Evolutionary conservation across 805 yeast species (phyloP), one percentile per base, ranked within the genome.

Genomic region (Candida parachauliodes): DNA sequence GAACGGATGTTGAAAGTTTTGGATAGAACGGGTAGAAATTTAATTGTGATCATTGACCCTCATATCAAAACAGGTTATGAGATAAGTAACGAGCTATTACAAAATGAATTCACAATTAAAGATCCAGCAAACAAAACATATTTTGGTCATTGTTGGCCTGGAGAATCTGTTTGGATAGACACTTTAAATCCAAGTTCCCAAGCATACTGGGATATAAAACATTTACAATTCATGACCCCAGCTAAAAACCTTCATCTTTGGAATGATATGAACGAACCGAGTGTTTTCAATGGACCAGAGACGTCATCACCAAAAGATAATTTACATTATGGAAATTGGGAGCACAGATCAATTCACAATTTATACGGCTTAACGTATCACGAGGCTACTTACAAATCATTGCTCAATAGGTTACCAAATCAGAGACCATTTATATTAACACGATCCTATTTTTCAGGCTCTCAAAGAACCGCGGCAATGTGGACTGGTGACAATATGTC

Each of bases 231-330:
- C 31, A 46, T 67, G 45, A 59, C 49, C 67, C 70, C 37, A 76
- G 75, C 83, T 8, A 65, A 74, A 10, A 93, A 93, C 52, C 59
- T 88, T 32, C 82, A 82, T 51, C 65, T 93, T 14, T 93, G 99
- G 99, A 93, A 91, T 59, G 98, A 93, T 58, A 93, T 93, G 99
- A 87, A 85, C 60, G 99, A 93, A 62, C 97, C 98, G 1, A 87
- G 97, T 0, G 83, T 93, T 4, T 93, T 93, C 56, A 77, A 82
- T 48, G 98, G 98, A 2, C 95, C 98, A 1, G 98, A 93, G 58
- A 88, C 96, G 0, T 67, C 94, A 0, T 79, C 93, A 15, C 95
- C 94, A 23, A 83, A 83, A 49, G 95, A 88, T 58, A 62, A 74
- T 16, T 50, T 89, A 26, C 96, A 91, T 48, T 74, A 66, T 53